Evolutionary conservation across 805 yeast genomes (phyloP).

Genomic region (Metschnikowia kunwiensis): DNA sequence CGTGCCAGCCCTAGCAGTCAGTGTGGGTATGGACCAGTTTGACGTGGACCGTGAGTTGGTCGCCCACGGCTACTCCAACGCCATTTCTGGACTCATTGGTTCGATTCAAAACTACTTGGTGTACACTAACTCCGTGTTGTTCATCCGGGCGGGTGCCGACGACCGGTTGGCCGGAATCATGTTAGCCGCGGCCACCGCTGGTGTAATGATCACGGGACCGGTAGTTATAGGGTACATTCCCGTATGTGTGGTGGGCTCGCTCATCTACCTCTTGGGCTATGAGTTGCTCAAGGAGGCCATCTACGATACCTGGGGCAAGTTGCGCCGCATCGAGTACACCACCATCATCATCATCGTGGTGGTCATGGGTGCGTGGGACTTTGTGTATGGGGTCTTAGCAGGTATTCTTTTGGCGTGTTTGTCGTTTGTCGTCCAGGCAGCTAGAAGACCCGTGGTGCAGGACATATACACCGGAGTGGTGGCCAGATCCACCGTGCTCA

Average conservation of each 20-base stretch:
- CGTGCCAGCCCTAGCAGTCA: slow-evolving; percentile 94
- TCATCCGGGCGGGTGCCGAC: slow-evolving; percentile 93
- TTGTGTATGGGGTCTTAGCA: slow-evolving; percentile 85
- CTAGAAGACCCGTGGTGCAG: slow-evolving; percentile 74
- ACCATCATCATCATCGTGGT: slow-evolving; percentile 86
- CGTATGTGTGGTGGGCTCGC: slow-evolving; percentile 90
- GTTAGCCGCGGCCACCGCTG: slow-evolving; percentile 76
- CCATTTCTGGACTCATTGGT: slow-evolving; percentile 77
- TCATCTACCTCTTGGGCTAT: slow-evolving; percentile 86
- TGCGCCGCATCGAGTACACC: slow-evolving; percentile 72
- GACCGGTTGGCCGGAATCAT: slow-evolving; percentile 85
- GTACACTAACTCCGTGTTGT: slow-evolving; percentile 87
- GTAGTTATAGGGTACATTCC: slow-evolving; percentile 92
- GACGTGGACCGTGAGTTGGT: slow-evolving; percentile 91
- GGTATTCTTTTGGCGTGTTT: slow-evolving; percentile 91
- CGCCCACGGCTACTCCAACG: slow-evolving; percentile 92
- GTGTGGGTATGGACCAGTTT: slow-evolving; percentile 77
- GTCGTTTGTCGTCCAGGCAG: slow-evolving; percentile 92
- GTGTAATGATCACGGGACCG: slow-evolving; percentile 85
- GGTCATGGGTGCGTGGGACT: slow-evolving; percentile 94
- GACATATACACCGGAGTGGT: slow-evolving; percentile 83
- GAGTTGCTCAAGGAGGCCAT: slow-evolving; percentile 85
- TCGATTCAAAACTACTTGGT: slow-evolving; percentile 93
- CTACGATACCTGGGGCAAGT: slow-evolving; percentile 76
- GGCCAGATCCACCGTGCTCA: slow-evolving; percentile 86